A percentile compares a stretch with the other conserved stretches of the same genome.
Conservation (phyloP, 495 filamentous ascomycete genomes). For the Tuber microsphaerosporum region DNA sequence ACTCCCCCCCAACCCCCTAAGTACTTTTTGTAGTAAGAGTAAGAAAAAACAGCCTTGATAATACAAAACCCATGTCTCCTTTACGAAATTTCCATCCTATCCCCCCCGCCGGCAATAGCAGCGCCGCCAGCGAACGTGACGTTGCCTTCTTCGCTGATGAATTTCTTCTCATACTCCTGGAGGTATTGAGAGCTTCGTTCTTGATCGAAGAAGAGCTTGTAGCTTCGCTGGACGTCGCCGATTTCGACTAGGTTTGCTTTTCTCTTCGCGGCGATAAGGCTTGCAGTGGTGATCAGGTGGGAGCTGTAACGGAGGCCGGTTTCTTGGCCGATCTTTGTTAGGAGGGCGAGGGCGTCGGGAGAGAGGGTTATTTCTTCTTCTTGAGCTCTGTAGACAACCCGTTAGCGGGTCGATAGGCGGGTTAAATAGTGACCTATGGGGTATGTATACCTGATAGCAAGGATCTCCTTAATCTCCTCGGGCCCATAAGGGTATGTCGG, state of each 20-base stretch:
- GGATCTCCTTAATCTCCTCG: constrained; percentile 83
- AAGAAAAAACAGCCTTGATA: background rate
- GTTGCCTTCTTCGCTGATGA: constrained; percentile 77
- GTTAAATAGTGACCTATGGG: background rate
- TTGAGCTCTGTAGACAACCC: constrained; percentile 54
- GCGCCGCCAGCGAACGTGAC: constrained; percentile 56
- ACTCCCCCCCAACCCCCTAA: background rate
- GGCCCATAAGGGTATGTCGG: constrained; percentile 81
- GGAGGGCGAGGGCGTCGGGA: constrained; percentile 76
- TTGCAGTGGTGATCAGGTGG: constrained; percentile 89
- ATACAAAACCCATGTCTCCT: background rate
- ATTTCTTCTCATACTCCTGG: constrained; percentile 76
- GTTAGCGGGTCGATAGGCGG: constrained; percentile 1
- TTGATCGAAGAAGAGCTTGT: constrained; percentile 86
- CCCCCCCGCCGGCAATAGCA: constrained; percentile 57
- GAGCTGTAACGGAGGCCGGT: constrained; percentile 86
- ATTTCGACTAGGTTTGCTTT: constrained; percentile 65
- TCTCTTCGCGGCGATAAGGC: constrained; percentile 72
- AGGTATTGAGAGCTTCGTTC: constrained; percentile 83
- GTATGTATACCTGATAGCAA: constrained; percentile 53
- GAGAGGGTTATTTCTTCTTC: constrained; percentile 93
- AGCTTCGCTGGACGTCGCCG: constrained; percentile 87
- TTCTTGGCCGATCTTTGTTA: constrained; percentile 93
- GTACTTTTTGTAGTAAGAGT: background rate
- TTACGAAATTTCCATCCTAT: constrained; percentile 78